These are phyloP conservation scores for Wickerhamomyces silvicola DNA, from an alignment of 805 yeast species.

Conservation along the genomic window DNA sequence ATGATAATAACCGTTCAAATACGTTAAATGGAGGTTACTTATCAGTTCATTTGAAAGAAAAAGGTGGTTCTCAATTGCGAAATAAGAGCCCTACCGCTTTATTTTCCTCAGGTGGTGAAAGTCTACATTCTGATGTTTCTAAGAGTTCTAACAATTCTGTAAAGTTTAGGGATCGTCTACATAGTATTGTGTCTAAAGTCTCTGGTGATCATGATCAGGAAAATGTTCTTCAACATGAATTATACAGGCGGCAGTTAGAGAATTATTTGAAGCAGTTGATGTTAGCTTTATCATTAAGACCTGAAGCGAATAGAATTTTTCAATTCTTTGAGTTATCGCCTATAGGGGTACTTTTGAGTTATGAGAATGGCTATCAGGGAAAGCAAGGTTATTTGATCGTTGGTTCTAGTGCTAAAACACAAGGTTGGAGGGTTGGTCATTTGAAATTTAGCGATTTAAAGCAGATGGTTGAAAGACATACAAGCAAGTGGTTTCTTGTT, in stretches of 20 bases:
- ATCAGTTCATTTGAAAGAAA: constrained; percentile 7
- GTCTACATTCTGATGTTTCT: background rate
- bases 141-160: background rate
- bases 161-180: constrained; percentile 11
- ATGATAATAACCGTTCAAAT: constrained; percentile 1
- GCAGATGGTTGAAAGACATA: constrained; percentile 86
- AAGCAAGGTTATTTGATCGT: constrained; percentile 84
- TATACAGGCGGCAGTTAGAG: constrained; percentile 42
- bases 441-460: constrained; percentile 69
- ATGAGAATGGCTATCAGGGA: constrained; percentile 76
- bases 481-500: constrained; percentile 86
- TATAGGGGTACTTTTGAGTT: constrained; percentile 72
- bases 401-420: constrained; percentile 76
- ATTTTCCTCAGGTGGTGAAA: too few species aligned
- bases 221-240: constrained; percentile 3
- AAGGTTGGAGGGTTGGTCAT: constrained; percentile 96
- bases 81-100: too few species aligned
- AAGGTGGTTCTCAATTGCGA: too few species aligned
- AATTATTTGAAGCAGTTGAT: constrained; percentile 61
- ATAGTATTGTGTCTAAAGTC: constrained; percentile 13
- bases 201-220: constrained; percentile 2
- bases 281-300: constrained; percentile 53
- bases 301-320: constrained; percentile 77
- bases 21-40: constrained; percentile 20
- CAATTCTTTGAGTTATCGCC: constrained; percentile 90